phyloP scores from a whole-genome alignment of 2,329 filamentous ascomycete species.

The Domatiomyces globalis region DNA sequence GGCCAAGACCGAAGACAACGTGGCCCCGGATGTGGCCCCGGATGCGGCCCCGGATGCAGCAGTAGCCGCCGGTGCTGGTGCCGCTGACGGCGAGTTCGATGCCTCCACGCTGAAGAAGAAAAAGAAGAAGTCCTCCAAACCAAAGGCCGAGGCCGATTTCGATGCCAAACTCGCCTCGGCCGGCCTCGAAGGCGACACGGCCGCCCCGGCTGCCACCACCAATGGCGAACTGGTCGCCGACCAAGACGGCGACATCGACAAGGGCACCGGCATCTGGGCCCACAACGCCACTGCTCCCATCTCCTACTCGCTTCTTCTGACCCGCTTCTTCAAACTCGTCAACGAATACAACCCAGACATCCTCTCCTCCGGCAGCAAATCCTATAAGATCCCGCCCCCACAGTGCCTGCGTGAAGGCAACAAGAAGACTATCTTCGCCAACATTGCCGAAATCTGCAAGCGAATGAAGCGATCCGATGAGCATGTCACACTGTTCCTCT shows the following conservation, averaged over 20 bases:
- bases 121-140: conserved; percentile 62
- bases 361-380: conserved; percentile 73
- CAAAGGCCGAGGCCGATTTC: conserved; percentile 51
- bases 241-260: conserved; percentile 61
- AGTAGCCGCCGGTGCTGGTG: too few relatives aligned
- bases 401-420: conserved; percentile 99
- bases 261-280: conserved; percentile 79
- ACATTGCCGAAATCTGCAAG: conserved; percentile 97
- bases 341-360: conserved; percentile 95
- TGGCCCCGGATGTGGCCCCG: conserved; percentile 30
- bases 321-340: conserved; percentile 86
- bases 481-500: conserved; percentile 92
- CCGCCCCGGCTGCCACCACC: conserved; percentile 30
- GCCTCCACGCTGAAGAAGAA: conserved; percentile 60
- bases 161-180: conserved; percentile 52
- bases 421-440: conserved; percentile 99
- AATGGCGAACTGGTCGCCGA: conserved; percentile 41
- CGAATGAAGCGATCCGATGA: conserved; percentile 98
- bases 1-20: conserved; percentile 42
- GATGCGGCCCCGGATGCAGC: conserved; percentile 29
- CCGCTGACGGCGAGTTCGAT: conserved; percentile 52
- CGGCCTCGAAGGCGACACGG: conserved; percentile 39
- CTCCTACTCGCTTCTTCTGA: conserved; percentile 71
- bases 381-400: conserved; percentile 97
- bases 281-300: conserved; percentile 68